Base-by-base conservation (phyloP, 192 early-diverging fungal genomes). In the Phlyctochytrium arcticum region DNA sequence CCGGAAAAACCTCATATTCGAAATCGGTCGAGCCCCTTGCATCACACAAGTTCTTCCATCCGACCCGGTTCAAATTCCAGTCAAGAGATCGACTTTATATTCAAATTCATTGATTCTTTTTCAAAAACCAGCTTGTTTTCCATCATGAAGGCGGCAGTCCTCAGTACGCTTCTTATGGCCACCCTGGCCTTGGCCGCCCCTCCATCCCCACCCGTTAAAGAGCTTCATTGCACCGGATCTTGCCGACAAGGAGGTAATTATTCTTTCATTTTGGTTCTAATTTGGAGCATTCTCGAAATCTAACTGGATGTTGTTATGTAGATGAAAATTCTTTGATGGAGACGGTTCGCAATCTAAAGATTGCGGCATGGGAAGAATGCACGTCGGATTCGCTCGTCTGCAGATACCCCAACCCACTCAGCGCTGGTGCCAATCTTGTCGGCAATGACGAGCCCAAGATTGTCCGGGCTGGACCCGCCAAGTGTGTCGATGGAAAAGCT, bases 301-400 rank as follows among this genome's bases (percentile, higher is more conserved):
- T 26, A 3, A 26, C 50, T 53, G 30, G 17, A 17, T 15, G 4
- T 29, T 3, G 15, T 30, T 27, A 29, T 27, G 8, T 30, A 53
- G 50, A 53, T 30, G 19, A 17, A 15, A 53, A 53, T 17, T 21
- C 50, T 53, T 27, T 53, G 24, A 53, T 53, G 50, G 30, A 27
- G 15, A 19, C 15, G 15, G 24, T 53, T 27, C 19, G 17, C 15
- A 15, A 53, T 15, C 23, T 17, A 17, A 53, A 53, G 30, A 30
- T 27, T 19, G 50, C 50, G 19, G 50, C 19, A 26, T 53, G 50
- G 50, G 50, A 53, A 27, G 19, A 53, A 53, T 53, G 50, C 30
- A 53, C 50, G 15, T 53, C 50, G 17, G 29, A 17, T 2, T 53
- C 50, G 2, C 29, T 53, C 19, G 50, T 53, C 29, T 53, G 50